Percentiles rank a stretch among this genome's conserved stretches.
These are phyloP conservation scores for Fistulinella prunicolor DNA, from an alignment of 768 basidiomycete species.

Conservation along the genomic window DNA sequence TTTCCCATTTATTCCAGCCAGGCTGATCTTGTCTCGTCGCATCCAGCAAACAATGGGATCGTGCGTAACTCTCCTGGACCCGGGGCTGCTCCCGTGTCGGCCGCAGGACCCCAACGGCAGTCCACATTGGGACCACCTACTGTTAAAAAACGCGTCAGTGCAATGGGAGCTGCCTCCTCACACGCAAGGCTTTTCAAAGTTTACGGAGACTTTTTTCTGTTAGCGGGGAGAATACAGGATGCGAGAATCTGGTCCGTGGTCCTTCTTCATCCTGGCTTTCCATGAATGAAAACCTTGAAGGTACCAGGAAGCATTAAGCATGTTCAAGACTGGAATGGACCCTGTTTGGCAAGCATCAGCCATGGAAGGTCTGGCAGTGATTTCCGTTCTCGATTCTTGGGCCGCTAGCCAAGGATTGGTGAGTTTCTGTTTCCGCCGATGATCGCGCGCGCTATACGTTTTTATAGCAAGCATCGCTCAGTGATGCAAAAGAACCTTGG, in stretches of 20 bases:
- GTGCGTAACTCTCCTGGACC: slow-evolving; percentile 55
- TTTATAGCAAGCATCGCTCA: slow-evolving; percentile 53
- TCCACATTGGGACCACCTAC: slow-evolving; percentile 44
- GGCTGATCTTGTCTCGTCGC: slow-evolving; percentile 44
- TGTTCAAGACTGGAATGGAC: slow-evolving; percentile 76
- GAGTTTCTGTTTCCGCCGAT: slow-evolving; percentile 29
- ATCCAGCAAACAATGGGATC: slow-evolving; percentile 31
- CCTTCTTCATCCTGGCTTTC: slow-evolving; percentile 4
- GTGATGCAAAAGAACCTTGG: slow-evolving; percentile 67
- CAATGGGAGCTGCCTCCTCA: slow-evolving; percentile 67
- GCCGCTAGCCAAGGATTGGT: slow-evolving; percentile 69
- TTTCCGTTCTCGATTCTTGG: slow-evolving; percentile 83
- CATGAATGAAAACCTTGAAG: slow-evolving; percentile 38
- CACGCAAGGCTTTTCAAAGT: slow-evolving; percentile 87
- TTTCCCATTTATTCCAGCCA: slow-evolving; percentile 52
- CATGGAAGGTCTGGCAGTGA: slow-evolving; percentile 80
- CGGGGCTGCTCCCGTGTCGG: slow-evolving; percentile 17
- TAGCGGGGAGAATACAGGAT: slow-evolving; percentile 84
- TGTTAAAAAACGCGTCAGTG: slow-evolving; percentile 58
- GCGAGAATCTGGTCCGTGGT: slow-evolving; percentile 70
- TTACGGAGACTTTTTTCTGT: slow-evolving; percentile 81
- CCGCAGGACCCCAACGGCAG: slow-evolving; percentile 42
- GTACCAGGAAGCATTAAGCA: slow-evolving; percentile 80
- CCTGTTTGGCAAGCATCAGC: slow-evolving; percentile 86
- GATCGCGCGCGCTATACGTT: slow-evolving; percentile 1